Percentiles rank a stretch among this genome's conserved stretches.
These are phyloP conservation scores for Carallia pectinifolia DNA, from an alignment of 345 rosid species.

Conservation along the genomic window DNA sequence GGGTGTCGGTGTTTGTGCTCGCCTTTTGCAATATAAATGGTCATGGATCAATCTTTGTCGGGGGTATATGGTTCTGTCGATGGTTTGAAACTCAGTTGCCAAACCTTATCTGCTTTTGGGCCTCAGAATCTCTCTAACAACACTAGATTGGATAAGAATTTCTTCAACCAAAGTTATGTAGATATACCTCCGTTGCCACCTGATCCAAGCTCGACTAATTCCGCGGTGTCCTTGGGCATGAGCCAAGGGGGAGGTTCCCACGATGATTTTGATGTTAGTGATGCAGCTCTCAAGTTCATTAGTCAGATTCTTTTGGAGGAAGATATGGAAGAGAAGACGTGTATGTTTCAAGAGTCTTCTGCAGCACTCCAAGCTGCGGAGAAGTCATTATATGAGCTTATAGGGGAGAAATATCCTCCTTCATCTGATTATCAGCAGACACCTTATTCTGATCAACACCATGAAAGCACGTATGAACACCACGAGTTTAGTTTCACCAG, in stretches of 20 bases:
- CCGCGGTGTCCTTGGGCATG: background rate
- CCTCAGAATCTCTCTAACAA: slow-evolving; percentile 18
- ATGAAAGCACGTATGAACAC: slow-evolving; percentile 18
- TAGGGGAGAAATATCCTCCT: slow-evolving; percentile 56
- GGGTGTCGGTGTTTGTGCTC: slow-evolving; percentile 4
- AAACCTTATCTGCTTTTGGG: slow-evolving; percentile 8
- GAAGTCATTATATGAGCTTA: slow-evolving; percentile 55
- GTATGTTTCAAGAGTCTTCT: slow-evolving; percentile 54
- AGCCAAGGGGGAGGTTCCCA: slow-evolving; percentile 28
- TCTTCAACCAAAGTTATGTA: slow-evolving; percentile 11
- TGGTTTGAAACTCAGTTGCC: slow-evolving; percentile 24
- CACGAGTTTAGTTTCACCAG: slow-evolving; percentile 13
- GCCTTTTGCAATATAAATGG: slow-evolving; percentile 15
- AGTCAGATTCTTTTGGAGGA: slow-evolving; percentile 63
- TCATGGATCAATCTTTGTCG: slow-evolving; percentile 39
- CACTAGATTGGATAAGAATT: slow-evolving; percentile 6
- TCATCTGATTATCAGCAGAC: slow-evolving; percentile 11
- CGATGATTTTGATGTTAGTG: slow-evolving; percentile 53
- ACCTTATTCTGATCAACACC: slow-evolving; percentile 12
- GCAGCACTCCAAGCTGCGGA: slow-evolving; percentile 58
- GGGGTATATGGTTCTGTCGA: slow-evolving; percentile 29
- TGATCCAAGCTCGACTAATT: slow-evolving; percentile 2
- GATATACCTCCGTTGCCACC: slow-evolving; percentile 22
- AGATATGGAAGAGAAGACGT: slow-evolving; percentile 53
- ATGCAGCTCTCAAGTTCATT: slow-evolving; percentile 54